Conservation (phyloP, 2,329 filamentous ascomycete species). For the Aspergillus sp. region DNA sequence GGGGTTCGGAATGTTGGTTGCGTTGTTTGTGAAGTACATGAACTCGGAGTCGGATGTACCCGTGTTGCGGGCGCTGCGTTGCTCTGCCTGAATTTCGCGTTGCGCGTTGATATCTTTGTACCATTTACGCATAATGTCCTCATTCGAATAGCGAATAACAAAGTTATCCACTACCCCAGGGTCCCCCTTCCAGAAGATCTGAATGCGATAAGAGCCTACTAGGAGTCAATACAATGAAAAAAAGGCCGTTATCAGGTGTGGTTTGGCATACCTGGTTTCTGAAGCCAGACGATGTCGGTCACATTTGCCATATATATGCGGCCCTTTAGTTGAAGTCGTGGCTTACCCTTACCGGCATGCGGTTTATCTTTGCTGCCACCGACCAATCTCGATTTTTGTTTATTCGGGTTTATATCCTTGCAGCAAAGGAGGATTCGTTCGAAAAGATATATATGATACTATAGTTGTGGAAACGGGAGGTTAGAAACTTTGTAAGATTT, state of each 20-base stretch:
- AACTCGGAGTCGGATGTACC: conserved; percentile 70
- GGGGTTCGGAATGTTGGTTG: conserved; percentile 74
- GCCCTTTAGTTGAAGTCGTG: conserved; percentile 83
- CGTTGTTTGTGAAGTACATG: conserved; percentile 69
- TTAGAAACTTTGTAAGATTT: conserved; percentile 14
- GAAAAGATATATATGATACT: conserved; percentile 98
- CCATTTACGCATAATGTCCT: conserved; percentile 94
- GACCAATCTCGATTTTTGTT: conserved; percentile 67
- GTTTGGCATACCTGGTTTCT: conserved; percentile 75
- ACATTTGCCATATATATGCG: conserved; percentile 99
- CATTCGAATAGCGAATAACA: conserved; percentile 86
- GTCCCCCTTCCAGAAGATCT: conserved; percentile 98
- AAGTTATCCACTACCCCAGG: conserved; percentile 96
- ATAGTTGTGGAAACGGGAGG: conserved; percentile 6
- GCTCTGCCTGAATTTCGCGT: conserved; percentile 58
- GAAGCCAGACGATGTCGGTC: conserved; percentile 84
- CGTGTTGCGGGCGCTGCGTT: conserved; percentile 51
- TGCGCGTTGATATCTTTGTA: conserved; percentile 75
- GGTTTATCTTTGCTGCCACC: conserved; percentile 69
- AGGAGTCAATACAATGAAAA: not conserved
- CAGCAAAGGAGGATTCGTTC: conserved; percentile 93
- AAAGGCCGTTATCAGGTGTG: not conserved
- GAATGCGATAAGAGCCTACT: conserved; percentile 84
- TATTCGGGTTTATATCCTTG: conserved; percentile 87
- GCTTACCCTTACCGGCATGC: conserved; percentile 69